Base-by-base conservation (phyloP, 148 eudicot species). In the Rhododendron griersonianum region DNA sequence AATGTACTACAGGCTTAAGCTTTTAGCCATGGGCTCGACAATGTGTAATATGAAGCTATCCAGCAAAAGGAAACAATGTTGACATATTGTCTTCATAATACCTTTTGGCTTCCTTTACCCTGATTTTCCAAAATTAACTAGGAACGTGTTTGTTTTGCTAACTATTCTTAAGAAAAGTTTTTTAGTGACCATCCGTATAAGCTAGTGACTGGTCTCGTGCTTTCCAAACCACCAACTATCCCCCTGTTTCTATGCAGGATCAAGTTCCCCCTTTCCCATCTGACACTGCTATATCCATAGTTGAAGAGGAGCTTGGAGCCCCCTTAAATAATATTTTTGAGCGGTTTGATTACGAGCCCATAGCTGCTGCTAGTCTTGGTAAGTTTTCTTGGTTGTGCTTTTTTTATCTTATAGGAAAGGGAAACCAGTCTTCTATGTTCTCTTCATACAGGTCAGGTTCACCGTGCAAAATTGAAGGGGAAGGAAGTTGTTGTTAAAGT, bases 211-310 rank as follows among this genome's bases (percentile, higher is more conserved):
- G 41, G 76, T 71, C 39, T 71, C 8, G 3, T 3, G 18, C 41
- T 71, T 71, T 71, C 19, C 76, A 33, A 71, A 71, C 76, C 19
- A 15, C 41, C 35, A 2, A 71, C 41, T 35, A 11, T 30, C 55
- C 19, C 78, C 57, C 9, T 41, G 35, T 88, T 85, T 39, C 83
- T 87, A 35, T 91, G 88, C 91, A 97, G 99, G 99, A 97, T 88
- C 99, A 97, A 95, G 99, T 97, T 88, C 99, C 99, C 88, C 99
- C 99, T 85, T 97, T 97, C 88, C 96, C 99, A 87, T 97, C 99
- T 61, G 91, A 95, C 65, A 93, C 93, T 63, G 98, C 99, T 65
- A 89, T 95, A 39, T 88, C 98, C 61, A 95, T 95, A 84, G 94
- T 95, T 81, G 94, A 95, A 90, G 98, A 97, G 87, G 99, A 97